phyloP scores from a whole-genome alignment of 1,284 basidiomycete genomes.

The Tetrapyrgos nigripes region DNA sequence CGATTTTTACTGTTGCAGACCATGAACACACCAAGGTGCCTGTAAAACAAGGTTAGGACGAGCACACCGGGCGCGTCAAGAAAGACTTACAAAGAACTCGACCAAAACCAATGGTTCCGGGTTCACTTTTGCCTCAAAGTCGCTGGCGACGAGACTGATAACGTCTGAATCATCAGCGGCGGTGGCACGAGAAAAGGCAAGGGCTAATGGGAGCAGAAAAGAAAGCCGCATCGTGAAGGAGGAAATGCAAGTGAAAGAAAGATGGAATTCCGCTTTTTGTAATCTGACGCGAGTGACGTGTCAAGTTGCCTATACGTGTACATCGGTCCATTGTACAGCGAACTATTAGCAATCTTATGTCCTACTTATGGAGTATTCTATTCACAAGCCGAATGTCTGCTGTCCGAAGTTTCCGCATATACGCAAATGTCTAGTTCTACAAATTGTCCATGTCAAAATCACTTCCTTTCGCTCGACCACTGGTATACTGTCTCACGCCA shows the following conservation, averaged over 20 bases:
- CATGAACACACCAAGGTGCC: constrained; percentile 3
- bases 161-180: constrained; percentile 84
- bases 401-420: too few relatives aligned
- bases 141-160: constrained; percentile 71
- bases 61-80: constrained; percentile 55
- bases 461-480: constrained; percentile 69
- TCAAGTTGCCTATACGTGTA: constrained; percentile 20
- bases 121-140: constrained; percentile 76
- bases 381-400: too few relatives aligned
- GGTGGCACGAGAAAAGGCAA: constrained; percentile 61
- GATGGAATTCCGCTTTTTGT: constrained; percentile 10
- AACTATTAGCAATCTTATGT: too few relatives aligned
- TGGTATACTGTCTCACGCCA: constrained; percentile 59
- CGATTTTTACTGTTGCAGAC: background rate
- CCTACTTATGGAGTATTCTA: too few relatives aligned
- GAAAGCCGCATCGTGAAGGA: constrained; percentile 66
- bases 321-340: too few relatives aligned
- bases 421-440: constrained; percentile 28
- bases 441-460: constrained; percentile 68
- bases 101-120: constrained; percentile 86
- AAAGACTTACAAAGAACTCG: constrained; percentile 76
- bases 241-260: constrained; percentile 27
- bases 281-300: constrained; percentile 25
- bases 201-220: constrained; percentile 51
- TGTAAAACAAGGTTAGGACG: constrained; percentile 57